phyloP scores from a whole-genome alignment of 495 filamentous ascomycete genomes.

The Rostrohypoxylon terebratum region DNA sequence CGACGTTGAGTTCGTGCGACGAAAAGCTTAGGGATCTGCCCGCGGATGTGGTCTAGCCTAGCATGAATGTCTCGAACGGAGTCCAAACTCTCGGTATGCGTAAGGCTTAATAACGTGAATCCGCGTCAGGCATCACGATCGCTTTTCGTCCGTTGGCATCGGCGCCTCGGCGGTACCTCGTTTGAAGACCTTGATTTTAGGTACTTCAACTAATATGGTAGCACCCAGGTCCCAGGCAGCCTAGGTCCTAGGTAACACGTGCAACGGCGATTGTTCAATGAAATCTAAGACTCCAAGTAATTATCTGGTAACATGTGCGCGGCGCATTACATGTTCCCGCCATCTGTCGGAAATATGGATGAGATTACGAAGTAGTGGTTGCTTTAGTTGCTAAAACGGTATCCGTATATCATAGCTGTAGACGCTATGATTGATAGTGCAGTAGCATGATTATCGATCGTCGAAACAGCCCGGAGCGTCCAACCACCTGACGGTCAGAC shows the following conservation, averaged over 20 bases:
- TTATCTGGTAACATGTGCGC: background rate
- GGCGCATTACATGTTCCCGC: background rate
- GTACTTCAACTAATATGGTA: too few species aligned
- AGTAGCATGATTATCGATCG: slow-evolving; percentile 37
- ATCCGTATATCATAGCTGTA: background rate
- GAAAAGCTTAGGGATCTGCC: background rate
- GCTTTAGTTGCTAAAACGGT: background rate
- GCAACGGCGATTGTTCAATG: background rate
- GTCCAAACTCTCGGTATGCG: background rate
- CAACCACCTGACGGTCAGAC: background rate
- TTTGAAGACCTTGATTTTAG: too few species aligned
- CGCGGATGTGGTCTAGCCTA: background rate
- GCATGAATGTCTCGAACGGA: background rate
- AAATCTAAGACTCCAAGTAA: slow-evolving; percentile 17
- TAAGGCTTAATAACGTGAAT: slow-evolving; percentile 1
- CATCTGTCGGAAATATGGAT: slow-evolving; percentile 1
- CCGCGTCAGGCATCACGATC: slow-evolving; percentile 12
- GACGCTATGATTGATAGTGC: background rate
- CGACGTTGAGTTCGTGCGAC: slow-evolving; percentile 29
- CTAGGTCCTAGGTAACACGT: background rate
- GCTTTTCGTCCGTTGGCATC: background rate
- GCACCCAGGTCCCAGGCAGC: too few species aligned
- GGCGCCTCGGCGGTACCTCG: background rate
- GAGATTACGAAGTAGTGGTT: too few species aligned
- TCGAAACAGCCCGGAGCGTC: slow-evolving; percentile 33